phyloP scores from a whole-genome alignment of 306 rosid species.

The Prunus mira region DNA sequence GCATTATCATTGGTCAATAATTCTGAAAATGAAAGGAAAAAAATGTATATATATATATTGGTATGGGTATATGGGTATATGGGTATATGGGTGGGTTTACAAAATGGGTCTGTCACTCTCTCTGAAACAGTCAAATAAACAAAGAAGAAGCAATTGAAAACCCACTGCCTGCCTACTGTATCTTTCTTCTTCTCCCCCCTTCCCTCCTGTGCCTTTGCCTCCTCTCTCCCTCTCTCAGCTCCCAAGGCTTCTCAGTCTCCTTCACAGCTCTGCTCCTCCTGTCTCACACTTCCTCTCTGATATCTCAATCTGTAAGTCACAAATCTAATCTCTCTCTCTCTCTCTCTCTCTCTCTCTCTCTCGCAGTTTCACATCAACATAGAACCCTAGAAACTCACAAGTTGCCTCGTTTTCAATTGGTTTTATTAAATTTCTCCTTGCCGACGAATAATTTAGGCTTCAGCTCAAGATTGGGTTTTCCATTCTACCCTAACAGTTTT shows the following conservation, averaged over 20 bases:
- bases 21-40: not conserved
- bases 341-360: not conserved
- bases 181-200: conserved; percentile 4
- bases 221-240: not conserved
- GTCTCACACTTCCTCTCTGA: not conserved
- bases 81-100: not conserved
- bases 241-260: conserved; percentile 5
- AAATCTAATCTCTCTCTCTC: conserved; percentile 7
- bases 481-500: not conserved
- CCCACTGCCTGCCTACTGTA: conserved; percentile 17
- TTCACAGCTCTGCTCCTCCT: not conserved
- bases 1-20: not conserved
- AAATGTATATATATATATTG: not conserved
- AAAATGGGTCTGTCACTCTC: not conserved
- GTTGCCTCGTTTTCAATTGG: not conserved
- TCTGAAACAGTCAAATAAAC: conserved; percentile 19
- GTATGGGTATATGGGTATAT: not conserved
- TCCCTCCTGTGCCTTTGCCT: not conserved
- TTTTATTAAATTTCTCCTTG: not conserved
- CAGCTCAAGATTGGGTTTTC: not conserved
- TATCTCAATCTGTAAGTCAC: conserved; percentile 25
- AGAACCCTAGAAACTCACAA: conserved; percentile 28
- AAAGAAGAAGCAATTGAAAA: conserved; percentile 14
- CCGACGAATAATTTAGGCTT: not conserved
- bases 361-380: not conserved